These are phyloP conservation scores for Stagonosporopsis vannaccii DNA, from an alignment of 2,329 filamentous ascomycete species.

Conservation along the genomic window DNA sequence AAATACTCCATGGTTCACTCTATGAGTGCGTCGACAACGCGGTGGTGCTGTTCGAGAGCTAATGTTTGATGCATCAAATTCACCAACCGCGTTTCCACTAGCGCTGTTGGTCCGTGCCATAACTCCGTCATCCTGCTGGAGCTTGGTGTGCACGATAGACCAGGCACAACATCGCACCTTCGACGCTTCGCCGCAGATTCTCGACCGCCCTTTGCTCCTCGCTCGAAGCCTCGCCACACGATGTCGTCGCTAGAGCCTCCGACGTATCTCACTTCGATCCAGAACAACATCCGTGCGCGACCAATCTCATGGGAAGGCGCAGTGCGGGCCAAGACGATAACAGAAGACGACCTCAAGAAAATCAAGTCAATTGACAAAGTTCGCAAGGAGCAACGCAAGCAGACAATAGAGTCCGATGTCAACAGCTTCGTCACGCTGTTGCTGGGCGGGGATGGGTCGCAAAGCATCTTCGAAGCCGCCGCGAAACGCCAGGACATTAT, in stretches of 20 bases:
- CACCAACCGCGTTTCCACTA: constrained; percentile 1
- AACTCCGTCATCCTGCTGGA: constrained; percentile 28
- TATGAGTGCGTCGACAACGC: constrained; percentile 11
- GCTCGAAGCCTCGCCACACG: constrained; percentile 22
- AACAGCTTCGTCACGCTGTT: constrained; percentile 82
- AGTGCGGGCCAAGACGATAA: constrained; percentile 90
- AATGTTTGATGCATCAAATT: neutral
- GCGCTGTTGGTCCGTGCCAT: constrained; percentile 3
- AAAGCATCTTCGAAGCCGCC: constrained; percentile 81
- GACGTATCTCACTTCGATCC: constrained; percentile 84
- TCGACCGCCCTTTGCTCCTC: constrained; percentile 6
- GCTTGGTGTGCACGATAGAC: constrained; percentile 40
- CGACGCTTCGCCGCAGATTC: constrained; percentile 20
- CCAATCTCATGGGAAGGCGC: constrained; percentile 98
- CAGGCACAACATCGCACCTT: constrained; percentile 39
- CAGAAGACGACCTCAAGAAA: constrained; percentile 90
- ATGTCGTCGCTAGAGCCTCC: constrained; percentile 95
- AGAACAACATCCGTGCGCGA: constrained; percentile 95
- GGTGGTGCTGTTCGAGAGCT: constrained; percentile 9
- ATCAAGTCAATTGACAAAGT: constrained; percentile 98
- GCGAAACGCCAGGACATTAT: constrained; percentile 88
- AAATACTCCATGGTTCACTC: constrained; percentile 44
- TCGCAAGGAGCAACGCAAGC: constrained; percentile 85
- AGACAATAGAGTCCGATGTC: constrained; percentile 80
- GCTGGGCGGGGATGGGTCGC: constrained; percentile 69